These are phyloP conservation scores for Linderniella brevidens DNA, from an alignment of 257 asterid species.

Conservation along the genomic window DNA sequence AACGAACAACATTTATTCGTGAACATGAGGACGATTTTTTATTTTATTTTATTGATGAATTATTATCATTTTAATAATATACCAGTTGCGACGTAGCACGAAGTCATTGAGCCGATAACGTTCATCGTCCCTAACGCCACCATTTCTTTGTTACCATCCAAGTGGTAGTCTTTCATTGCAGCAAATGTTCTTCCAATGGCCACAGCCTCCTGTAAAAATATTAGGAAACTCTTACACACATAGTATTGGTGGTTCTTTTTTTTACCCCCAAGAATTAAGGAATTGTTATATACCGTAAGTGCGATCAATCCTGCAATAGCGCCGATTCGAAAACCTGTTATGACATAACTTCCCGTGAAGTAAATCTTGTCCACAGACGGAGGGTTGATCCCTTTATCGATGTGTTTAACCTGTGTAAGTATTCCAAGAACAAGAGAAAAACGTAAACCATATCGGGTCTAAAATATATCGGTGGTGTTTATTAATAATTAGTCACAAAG, in stretches of 20 bases:
- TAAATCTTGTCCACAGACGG: slow-evolving; percentile 27
- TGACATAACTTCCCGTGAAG: slow-evolving; percentile 34
- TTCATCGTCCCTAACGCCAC: slow-evolving; percentile 68
- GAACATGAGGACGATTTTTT: too few species aligned
- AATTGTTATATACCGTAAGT: slow-evolving; percentile 24
- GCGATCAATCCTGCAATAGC: slow-evolving; percentile 45
- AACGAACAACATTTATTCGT: not conserved
- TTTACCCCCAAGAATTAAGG: not conserved
- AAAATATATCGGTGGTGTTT: too few species aligned
- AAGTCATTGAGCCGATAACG: slow-evolving; percentile 56
- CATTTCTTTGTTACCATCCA: slow-evolving; percentile 67
- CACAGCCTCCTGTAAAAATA: slow-evolving; percentile 39
- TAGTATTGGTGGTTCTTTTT: not conserved
- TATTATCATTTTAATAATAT: too few species aligned
- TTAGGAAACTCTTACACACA: not conserved
- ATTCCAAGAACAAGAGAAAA: too few species aligned
- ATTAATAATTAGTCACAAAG: too few species aligned
- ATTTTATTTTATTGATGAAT: too few species aligned
- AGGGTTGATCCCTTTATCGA: slow-evolving; percentile 51
- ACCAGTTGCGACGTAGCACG: slow-evolving; percentile 74
- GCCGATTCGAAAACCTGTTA: slow-evolving; percentile 41
- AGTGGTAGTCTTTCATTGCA: slow-evolving; percentile 49
- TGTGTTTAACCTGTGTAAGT: slow-evolving; percentile 45
- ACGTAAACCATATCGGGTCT: too few species aligned
- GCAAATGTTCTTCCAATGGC: slow-evolving; percentile 77